Conservation (phyloP, 768 basidiomycete genomes). For the Suillus bovinus region DNA sequence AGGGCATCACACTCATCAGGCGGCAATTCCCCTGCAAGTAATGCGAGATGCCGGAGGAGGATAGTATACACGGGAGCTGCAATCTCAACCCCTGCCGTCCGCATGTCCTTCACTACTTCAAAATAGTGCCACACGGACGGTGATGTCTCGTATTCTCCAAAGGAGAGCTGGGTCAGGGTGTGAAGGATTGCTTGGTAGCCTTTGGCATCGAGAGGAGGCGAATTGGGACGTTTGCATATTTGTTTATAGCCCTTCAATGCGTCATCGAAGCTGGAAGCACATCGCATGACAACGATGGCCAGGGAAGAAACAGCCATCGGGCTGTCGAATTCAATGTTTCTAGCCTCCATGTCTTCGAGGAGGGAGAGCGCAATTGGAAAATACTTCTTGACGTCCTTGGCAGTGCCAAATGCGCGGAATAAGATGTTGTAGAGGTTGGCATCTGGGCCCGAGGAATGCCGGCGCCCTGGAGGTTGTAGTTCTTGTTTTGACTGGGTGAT, state of each 20-base stretch:
- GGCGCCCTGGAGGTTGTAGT: slow-evolving; percentile 19
- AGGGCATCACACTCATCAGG: slow-evolving; percentile 34
- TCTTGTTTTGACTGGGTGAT: slow-evolving; percentile 18
- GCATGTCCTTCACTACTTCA: slow-evolving; percentile 82
- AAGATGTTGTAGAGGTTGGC: slow-evolving; percentile 55
- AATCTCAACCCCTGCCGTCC: slow-evolving; percentile 55
- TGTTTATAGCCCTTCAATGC: slow-evolving; percentile 64
- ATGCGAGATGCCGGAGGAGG: slow-evolving; percentile 57
- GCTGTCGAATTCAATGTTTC: slow-evolving; percentile 46
- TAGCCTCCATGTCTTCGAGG: slow-evolving; percentile 64
- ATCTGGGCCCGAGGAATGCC: slow-evolving; percentile 47
- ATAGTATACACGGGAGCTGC: slow-evolving; percentile 65
- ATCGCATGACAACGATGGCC: slow-evolving; percentile 67
- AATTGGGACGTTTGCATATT: slow-evolving; percentile 30
- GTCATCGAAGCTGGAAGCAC: slow-evolving; percentile 50
- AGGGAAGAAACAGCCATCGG: slow-evolving; percentile 49
- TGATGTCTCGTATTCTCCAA: slow-evolving; percentile 39
- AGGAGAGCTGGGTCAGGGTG: slow-evolving; percentile 60
- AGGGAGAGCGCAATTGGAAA: slow-evolving; percentile 49
- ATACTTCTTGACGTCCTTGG: slow-evolving; percentile 50
- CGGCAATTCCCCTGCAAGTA: slow-evolving; percentile 37
- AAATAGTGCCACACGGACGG: slow-evolving; percentile 60
- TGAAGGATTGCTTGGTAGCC: slow-evolving; percentile 67
- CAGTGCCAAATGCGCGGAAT: slow-evolving; percentile 46
- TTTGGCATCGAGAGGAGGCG: slow-evolving; percentile 46